Base-by-base conservation (phyloP, 2,329 filamentous ascomycete genomes). In the Allantophomopsis lycopodina region DNA sequence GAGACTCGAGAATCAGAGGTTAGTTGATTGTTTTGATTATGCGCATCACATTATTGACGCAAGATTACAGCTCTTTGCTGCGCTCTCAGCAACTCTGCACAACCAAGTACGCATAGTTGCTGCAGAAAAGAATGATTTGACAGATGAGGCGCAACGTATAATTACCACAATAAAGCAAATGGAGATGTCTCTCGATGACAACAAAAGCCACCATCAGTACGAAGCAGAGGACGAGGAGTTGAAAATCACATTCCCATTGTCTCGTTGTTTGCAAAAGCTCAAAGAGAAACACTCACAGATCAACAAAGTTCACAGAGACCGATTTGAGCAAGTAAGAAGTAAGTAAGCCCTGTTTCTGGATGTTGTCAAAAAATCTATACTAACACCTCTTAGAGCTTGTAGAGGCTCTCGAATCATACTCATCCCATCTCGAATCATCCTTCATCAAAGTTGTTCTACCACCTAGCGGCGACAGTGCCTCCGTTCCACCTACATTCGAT, bases 301-400 rank as follows among this genome's bases (percentile, higher is more conserved):
- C 49, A 77, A 75, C 61, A 84, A 82, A 55, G 65, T 91, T 42
- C 88, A 98, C 60, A 80, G 78, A 46, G 88, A 96, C 61, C 81
- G 91, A 44, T 95, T 86, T 53, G 88, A 95, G 56, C 87, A 96
- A 66, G 86, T 96, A 89, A 85, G 62, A n/a, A n/a, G n/a, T n/a
- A n/a, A 95, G 86, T 93, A 65, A 51, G 37, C 37, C 37, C 28
- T 7, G 3, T 14, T n/a, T 7, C 20, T 20, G 7, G 7, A 31
- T 8, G 3, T 13, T 10, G 6, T 15, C 12, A 14, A 21, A 30
- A 20, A 41, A 31, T n/a, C n/a, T 36, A 18, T 23, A 23, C 34
- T 35, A 18, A 40, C 12, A 35, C 32, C 34, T 16, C n/a, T 13
- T 50, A 93, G 86, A 95, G 68, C 81, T 98, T 47, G 87, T 87